These are phyloP conservation scores for Eutypa lata DNA, from an alignment of 2,329 filamentous ascomycete genomes.

Conservation along the genomic window DNA sequence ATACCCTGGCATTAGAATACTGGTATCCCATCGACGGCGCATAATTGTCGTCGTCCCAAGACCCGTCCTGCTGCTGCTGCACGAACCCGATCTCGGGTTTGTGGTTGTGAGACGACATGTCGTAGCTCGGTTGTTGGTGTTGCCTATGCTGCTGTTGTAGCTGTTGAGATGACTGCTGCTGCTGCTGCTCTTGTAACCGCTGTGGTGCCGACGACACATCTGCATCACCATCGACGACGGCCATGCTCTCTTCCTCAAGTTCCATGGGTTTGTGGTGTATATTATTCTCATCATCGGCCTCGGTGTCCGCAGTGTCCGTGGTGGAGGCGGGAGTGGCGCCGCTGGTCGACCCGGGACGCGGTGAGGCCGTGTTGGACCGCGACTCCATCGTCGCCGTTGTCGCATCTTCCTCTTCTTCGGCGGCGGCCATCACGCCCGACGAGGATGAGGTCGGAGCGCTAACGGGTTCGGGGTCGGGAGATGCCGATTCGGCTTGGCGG, in stretches of 20 bases:
- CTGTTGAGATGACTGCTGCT: not conserved
- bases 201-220: conserved; percentile 6
- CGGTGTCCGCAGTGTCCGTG: not conserved
- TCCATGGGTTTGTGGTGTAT: conserved; percentile 18
- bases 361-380: conserved; percentile 24
- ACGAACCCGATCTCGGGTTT: conserved; percentile 17
- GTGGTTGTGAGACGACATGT: conserved; percentile 18
- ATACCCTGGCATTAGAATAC: conserved; percentile 53
- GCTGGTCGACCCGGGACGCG: conserved; percentile 20
- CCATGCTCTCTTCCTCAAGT: conserved; percentile 11
- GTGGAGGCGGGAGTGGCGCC: conserved; percentile 11
- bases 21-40: conserved; percentile 47
- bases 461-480: conserved; percentile 20
- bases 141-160: not conserved
- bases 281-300: not conserved
- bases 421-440: conserved; percentile 6
- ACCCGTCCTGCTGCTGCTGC: conserved; percentile 7
- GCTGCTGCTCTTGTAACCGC: not conserved
- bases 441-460: conserved; percentile 11
- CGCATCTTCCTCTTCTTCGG: conserved; percentile 9
- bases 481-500: conserved; percentile 11
- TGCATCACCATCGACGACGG: conserved; percentile 6
- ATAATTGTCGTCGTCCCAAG: conserved; percentile 18
- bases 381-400: conserved; percentile 12
- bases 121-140: conserved; percentile 7